These are phyloP conservation scores for Kodamaea laetipori DNA, from an alignment of 805 yeast species.

Conservation along the genomic window DNA sequence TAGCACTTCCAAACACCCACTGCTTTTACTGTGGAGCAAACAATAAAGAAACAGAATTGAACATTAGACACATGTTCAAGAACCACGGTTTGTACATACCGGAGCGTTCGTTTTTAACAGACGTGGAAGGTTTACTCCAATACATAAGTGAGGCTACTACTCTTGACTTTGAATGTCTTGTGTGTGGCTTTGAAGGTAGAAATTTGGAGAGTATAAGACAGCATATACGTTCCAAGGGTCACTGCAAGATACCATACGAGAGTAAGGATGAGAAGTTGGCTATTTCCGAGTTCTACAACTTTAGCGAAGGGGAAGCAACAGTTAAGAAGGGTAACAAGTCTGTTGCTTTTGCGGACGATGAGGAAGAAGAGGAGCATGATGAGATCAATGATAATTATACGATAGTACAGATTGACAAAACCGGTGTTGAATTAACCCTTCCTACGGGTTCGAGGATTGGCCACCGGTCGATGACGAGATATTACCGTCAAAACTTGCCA, in stretches of 20 bases:
- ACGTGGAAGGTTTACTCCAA: conserved; percentile 40
- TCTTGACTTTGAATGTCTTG: conserved; percentile 45
- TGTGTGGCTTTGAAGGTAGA: conserved; percentile 47
- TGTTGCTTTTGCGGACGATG: conserved; percentile 30
- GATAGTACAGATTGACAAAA: conserved; percentile 48
- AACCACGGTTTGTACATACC: conserved; percentile 51
- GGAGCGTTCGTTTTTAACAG: conserved; percentile 39
- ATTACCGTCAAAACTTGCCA: conserved; percentile 61
- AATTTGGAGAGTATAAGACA: conserved; percentile 45
- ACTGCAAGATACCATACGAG: conserved; percentile 49
- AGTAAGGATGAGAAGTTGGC: conserved; percentile 37
- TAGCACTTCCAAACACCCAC: conserved; percentile 49
- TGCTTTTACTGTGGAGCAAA: conserved; percentile 62
- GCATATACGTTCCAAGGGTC: conserved; percentile 47
- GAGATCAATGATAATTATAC: conserved; percentile 28
- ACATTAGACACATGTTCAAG: conserved; percentile 47
- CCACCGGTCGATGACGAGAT: conserved; percentile 73
- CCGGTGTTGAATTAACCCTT: conserved; percentile 66
- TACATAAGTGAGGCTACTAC: conserved; percentile 41
- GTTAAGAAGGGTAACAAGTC: conserved; percentile 22
- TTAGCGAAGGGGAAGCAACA: conserved; percentile 22
- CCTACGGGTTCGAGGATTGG: conserved; percentile 82
- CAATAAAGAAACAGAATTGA: conserved; percentile 55
- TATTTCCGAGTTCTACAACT: conserved; percentile 42
- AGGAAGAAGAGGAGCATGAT: conserved; percentile 19